phyloP scores from a whole-genome alignment of 176 grass and related monocot genomes.

The Lolium multiflorum region DNA sequence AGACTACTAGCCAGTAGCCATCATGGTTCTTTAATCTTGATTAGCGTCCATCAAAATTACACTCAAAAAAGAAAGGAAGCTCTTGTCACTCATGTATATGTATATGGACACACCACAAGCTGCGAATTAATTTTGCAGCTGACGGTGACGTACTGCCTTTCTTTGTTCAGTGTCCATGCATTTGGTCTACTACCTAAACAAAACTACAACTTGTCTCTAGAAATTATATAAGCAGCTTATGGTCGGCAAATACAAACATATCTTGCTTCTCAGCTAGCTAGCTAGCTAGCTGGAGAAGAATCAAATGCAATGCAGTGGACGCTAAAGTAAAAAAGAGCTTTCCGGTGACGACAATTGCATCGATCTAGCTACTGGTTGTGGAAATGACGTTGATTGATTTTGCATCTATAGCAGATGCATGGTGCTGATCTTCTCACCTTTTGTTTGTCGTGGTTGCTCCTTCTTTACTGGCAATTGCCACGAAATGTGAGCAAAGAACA shows the following conservation, averaged over 20 bases:
- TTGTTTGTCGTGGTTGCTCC: too few relatives aligned
- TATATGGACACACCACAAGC: background rate
- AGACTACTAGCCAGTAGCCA: background rate
- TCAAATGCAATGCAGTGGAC: background rate
- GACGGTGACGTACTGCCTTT: background rate
- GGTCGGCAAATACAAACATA: conserved; percentile 59
- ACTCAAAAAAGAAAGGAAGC: too few relatives aligned
- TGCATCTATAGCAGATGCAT: background rate
- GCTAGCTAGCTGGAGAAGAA: background rate
- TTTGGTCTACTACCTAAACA: background rate
- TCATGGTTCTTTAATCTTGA: background rate
- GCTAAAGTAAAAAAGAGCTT: conserved; percentile 23
- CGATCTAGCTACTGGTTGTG: background rate
- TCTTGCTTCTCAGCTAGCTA: conserved; percentile 3
- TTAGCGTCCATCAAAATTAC: background rate
- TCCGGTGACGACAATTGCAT: conserved; percentile 21
- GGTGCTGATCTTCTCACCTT: background rate
- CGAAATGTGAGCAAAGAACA: background rate
- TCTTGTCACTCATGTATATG: background rate
- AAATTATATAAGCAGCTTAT: background rate
- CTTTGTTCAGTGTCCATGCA: background rate
- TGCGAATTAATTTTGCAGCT: background rate
- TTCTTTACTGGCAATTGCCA: background rate
- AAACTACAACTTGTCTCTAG: background rate
- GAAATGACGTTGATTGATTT: conserved; percentile 19